Conservation (phyloP, 371 early-diverging fungal species). For the Saksenaea vasiformis region DNA sequence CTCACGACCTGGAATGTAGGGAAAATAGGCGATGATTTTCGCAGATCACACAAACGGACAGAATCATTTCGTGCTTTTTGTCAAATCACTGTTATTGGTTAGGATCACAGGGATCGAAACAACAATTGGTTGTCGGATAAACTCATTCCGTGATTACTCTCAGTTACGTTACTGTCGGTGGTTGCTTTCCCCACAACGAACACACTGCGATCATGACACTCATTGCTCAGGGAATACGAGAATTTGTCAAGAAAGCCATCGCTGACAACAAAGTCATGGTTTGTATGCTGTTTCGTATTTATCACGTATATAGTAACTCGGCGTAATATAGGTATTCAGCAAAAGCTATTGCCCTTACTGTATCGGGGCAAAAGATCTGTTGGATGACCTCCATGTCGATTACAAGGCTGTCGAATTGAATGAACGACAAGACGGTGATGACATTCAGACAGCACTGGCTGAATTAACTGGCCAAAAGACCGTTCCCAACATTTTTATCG, state of each 20-base stretch:
- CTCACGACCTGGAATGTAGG: too few relatives aligned
- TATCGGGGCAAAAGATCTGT: constrained; percentile 66
- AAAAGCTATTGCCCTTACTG: constrained; percentile 91
- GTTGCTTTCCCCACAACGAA: neutral
- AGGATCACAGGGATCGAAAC: too few relatives aligned
- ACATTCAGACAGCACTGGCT: constrained; percentile 74
- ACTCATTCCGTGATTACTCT: too few relatives aligned
- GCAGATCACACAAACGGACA: too few relatives aligned
- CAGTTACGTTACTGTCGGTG: too few relatives aligned
- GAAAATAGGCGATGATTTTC: too few relatives aligned
- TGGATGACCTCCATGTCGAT: constrained; percentile 51
- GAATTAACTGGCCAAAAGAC: constrained; percentile 81
- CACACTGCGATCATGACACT: neutral
- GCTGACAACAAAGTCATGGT: constrained; percentile 46
- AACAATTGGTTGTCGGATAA: too few relatives aligned
- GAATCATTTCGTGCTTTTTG: too few relatives aligned
- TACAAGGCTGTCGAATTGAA: constrained; percentile 67
- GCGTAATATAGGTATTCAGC: constrained; percentile 65
- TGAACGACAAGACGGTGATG: constrained; percentile 61
- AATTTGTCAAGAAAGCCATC: constrained; percentile 43
- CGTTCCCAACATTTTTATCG: constrained; percentile 92
- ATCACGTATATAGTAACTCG: neutral
- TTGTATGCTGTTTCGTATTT: neutral
- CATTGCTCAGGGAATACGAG: constrained; percentile 20
- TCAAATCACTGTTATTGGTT: too few relatives aligned